Evolutionary conservation across 768 basidiomycete species (phyloP).

Genomic region (Wakefieldia striispora): DNA sequence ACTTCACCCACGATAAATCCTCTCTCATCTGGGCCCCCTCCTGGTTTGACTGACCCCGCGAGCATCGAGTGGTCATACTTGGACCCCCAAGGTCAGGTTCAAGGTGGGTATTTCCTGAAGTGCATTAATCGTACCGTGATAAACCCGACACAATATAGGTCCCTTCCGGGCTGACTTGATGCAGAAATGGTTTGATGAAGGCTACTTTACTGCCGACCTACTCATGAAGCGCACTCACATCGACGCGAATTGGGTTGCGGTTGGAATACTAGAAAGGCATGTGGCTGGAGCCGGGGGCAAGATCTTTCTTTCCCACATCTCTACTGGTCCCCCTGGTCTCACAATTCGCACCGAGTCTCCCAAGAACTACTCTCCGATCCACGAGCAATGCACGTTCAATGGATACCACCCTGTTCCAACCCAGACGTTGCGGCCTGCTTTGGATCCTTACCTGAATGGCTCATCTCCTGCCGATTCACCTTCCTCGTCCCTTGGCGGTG

Average conservation of each 20-base stretch:
- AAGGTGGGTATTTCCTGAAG: slow-evolving; percentile 53
- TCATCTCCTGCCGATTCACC: slow-evolving; percentile 68
- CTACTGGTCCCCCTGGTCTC: slow-evolving; percentile 53
- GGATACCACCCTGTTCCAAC: slow-evolving; percentile 68
- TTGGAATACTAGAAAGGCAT: slow-evolving; percentile 55
- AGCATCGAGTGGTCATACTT: slow-evolving; percentile 87
- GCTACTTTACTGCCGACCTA: slow-evolving; percentile 82
- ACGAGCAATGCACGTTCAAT: slow-evolving; percentile 39
- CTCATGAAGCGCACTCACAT: slow-evolving; percentile 79
- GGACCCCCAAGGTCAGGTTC: slow-evolving; percentile 87
- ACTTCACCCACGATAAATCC: slow-evolving; percentile 8
- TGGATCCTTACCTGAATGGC: slow-evolving; percentile 57
- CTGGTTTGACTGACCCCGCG: slow-evolving; percentile 51
- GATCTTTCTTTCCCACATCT: slow-evolving; percentile 59
- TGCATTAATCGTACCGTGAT: neutral
- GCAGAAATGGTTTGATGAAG: slow-evolving; percentile 93
- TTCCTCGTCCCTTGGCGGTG: slow-evolving; percentile 66
- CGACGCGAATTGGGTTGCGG: slow-evolving; percentile 65
- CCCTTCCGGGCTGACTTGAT: slow-evolving; percentile 87
- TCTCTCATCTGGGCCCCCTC: slow-evolving; percentile 38
- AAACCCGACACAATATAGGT: slow-evolving; percentile 45
- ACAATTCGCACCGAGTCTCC: slow-evolving; percentile 49
- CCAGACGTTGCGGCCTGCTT: slow-evolving; percentile 56
- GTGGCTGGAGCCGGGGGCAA: slow-evolving; percentile 49
- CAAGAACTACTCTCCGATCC: slow-evolving; percentile 39